Evolutionary conservation across 225 moss, liverwort and hornwort genomes (phyloP), one percentile per base, ranked within the genome.

Genomic region (Pleurozium schreberi): DNA sequence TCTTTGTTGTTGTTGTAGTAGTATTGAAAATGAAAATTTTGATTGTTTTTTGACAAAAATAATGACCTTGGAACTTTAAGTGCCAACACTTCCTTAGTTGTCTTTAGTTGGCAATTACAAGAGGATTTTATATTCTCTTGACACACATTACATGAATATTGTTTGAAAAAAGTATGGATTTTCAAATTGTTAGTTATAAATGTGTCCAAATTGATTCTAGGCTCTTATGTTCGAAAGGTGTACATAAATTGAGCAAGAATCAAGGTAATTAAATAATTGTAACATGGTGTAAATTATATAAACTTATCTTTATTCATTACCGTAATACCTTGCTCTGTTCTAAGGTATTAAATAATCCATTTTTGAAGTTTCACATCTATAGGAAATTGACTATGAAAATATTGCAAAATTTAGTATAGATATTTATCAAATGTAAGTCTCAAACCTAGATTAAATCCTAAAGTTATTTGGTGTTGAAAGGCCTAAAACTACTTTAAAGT

Each of bases 51-150:
- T 31, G 0, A 10, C 17, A 3, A 11, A 49, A 49, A 53, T n/a
- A 53, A 47, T 11, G 11, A 4, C 2, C 17, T 11, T 4, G 1
- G 3, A 3, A 75, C 18, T 49, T 10, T 3, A 49, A 2, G 1
- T 12, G 12, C 7, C 31, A 20, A 49, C 21, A 34, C 3, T 75
- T 30, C 34, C 0, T 21, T 36, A 34, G 2, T 23, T 23, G 3
- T 15, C 1, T 2, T 5, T 77, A 14, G 9, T 23, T 77, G 9
- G 21, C 5, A 2, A 36, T 78, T 78, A 16, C 2, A 23, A 77
- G 1, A 53, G 0, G 9, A 53, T 53, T 53, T 0, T 34, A 36
- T 6, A 25, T 14, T 55, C 4, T 77, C 0, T 38, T 0, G 6
- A 0, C 10, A 26, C 38, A 4, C 6, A 33, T 75, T 33, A 7